phyloP scores from a whole-genome alignment of 805 yeast genomes.

The Diddensiella santjacobensis region DNA sequence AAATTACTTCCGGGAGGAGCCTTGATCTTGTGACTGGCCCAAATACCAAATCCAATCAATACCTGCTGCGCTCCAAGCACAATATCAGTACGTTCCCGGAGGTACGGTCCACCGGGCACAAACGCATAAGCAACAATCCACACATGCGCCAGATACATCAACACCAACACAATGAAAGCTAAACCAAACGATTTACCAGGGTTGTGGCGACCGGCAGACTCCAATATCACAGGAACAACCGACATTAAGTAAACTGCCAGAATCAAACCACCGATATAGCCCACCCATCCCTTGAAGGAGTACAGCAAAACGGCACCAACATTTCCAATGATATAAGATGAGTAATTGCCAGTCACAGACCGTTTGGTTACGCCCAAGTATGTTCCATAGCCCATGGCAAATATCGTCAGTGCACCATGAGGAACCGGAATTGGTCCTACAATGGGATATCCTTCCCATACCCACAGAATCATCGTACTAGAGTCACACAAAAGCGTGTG shows the following conservation, averaged over 20 bases:
- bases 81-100: constrained; percentile 85
- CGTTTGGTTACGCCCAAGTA: constrained; percentile 40
- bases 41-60: constrained; percentile 52
- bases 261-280: constrained; percentile 67
- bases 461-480: constrained; percentile 84
- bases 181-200: constrained; percentile 47
- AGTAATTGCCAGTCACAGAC: constrained; percentile 31
- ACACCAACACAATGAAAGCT: constrained; percentile 44
- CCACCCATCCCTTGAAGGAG: constrained; percentile 59
- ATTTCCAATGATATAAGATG: constrained; percentile 42
- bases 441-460: constrained; percentile 95
- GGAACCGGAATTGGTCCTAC: constrained; percentile 84
- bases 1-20: constrained; percentile 17
- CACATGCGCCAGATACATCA: constrained; percentile 74
- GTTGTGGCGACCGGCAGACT: constrained; percentile 50
- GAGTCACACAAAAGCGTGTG: constrained; percentile 79
- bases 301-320: constrained; percentile 52
- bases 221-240: constrained; percentile 57
- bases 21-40: constrained; percentile 26
- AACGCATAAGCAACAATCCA: constrained; percentile 99
- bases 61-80: constrained; percentile 56
- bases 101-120: constrained; percentile 87
- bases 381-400: constrained; percentile 55
- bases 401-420: constrained; percentile 62
- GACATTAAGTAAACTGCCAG: constrained; percentile 60